Evolutionary conservation across 495 filamentous ascomycete species (phyloP), one percentile per base, ranked within the genome.

Genomic region (Penicillium argentinense): DNA sequence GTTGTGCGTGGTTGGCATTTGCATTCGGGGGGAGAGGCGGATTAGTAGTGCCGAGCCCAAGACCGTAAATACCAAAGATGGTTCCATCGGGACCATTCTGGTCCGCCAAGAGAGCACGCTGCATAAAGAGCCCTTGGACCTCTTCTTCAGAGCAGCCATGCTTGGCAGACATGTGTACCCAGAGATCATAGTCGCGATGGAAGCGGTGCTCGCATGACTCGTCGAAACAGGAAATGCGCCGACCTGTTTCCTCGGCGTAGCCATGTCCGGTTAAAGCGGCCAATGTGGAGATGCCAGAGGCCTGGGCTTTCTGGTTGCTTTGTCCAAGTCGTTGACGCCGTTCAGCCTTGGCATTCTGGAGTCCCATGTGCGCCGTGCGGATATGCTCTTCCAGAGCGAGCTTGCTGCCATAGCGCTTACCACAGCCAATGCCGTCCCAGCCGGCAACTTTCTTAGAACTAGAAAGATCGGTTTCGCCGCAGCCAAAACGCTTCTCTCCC

Each of bases 321-420:
- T 60, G 44, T 5, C 67, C 59, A 25, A 69, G 60, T 45, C 72
- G 64, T 37, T 63, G 67, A 38, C 58, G 69, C 9, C 73, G 70
- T 36, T 71, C 67, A 2, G 70, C 70, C 61, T 74, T 73, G 41
- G 68, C 55, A 34, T 70, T 72, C 26, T 53, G 55, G 30, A 82
- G 69, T 3, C 82, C 82, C 26, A 93, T 58, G 62, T 96, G 91
- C 0, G 83, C 68, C 8, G 80, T 88, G 16, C 87, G 83, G 28
- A 95, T 75, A 52, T 96, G 91, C 36, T 89, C 85, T 66, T 91
- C 87, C 0, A 96, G 72, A 38, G 77, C 81, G n/a, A 76, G 69
- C 61, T 90, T 91, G 47, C 81, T 83, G 18, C 72, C 70, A 49
- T 89, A 91, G 13, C 71, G 71, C 39, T 78, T 75, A 0, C 83